Evolutionary conservation across 2,329 filamentous ascomycete genomes (phyloP), one percentile per base, ranked within the genome.

Genomic region (Thelonectria olida): DNA sequence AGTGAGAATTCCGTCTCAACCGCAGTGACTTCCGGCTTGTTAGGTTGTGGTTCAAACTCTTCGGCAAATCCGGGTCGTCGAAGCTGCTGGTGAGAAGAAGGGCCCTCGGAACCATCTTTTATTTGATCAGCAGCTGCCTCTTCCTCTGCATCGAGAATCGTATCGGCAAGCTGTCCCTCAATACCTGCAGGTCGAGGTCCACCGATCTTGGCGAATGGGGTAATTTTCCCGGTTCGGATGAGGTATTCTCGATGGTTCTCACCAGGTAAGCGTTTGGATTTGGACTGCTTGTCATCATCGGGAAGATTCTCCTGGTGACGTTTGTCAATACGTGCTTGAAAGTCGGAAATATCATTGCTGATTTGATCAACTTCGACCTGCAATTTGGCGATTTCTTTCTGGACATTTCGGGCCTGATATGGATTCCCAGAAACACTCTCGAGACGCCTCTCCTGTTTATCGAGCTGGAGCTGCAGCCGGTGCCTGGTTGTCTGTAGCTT

Each of bases 161-260:
- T 90, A 71, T 94, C 89, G 10, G 91, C 90, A 15, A 97, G 81
- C 61, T 89, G 90, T 2, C 90, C 90, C 44, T 89, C 84, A 3
- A 88, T 83, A 3, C 85, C 87, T 25, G 86, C 81, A 4, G 83
- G 83, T 2, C 88, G 80, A n/a, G 86, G 83, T 13, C 87, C 84
- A 23, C 88, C 88, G 69, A 97, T 86, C 65, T 90, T 92, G 7
- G 93, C 92, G 72, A 99, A 99, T 0, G 96, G 96, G 0, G 96
- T 99, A 68, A 99, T 98, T 79, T 98, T 98, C 63, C 96, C 96
- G 0, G 95, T 99, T 25, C 96, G 89, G 49, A 99, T 96, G 47
- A 99, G 85, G 74, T 92, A 99, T 47, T 97, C 94, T 51, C 94
- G 88, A 62, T 92, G 89, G 22, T 87, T 93, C 79, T 98, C 96